phyloP scores from a whole-genome alignment of 2,329 filamentous ascomycete species.

The Madurella fahalii region DNA sequence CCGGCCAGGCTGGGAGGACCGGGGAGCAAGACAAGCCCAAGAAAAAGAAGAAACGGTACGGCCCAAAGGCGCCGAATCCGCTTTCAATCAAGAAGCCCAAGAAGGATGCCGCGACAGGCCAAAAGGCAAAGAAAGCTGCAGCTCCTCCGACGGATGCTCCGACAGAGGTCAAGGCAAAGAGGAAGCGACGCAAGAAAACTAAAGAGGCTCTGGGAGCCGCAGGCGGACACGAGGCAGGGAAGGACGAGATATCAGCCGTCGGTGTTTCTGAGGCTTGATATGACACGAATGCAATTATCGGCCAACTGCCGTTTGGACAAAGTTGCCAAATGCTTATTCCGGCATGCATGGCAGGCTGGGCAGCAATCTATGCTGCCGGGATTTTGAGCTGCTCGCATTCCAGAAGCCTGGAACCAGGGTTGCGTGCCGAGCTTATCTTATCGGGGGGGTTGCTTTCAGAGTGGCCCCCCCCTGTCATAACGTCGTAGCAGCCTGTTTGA shows the following conservation, averaged over 20 bases:
- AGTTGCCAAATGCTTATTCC: not conserved
- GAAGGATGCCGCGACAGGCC: slow-evolving; percentile 26
- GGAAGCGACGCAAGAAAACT: slow-evolving; percentile 26
- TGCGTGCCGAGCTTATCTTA: not conserved
- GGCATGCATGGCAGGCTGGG: not conserved
- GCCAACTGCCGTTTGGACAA: not conserved
- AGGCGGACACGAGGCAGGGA: slow-evolving; percentile 6
- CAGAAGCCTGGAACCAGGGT: not conserved
- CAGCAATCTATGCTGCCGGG: not conserved
- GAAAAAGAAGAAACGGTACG: slow-evolving; percentile 33
- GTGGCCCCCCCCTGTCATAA: not conserved
- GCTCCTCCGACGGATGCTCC: slow-evolving; percentile 29
- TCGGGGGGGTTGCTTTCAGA: not conserved
- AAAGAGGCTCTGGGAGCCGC: slow-evolving; percentile 7
- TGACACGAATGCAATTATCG: not conserved
- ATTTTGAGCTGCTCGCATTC: no score
- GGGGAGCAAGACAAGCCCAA: slow-evolving; percentile 23
- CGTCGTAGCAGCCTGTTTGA: not conserved
- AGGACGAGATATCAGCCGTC: not conserved
- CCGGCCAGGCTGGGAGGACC: slow-evolving; percentile 33
- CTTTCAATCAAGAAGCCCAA: slow-evolving; percentile 35
- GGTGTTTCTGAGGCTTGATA: slow-evolving; percentile 6
- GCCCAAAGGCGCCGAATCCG: slow-evolving; percentile 33
- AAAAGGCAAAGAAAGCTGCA: slow-evolving; percentile 21
- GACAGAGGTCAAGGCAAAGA: slow-evolving; percentile 27